Percentiles rank a stretch among this genome's conserved stretches.
phyloP scores from a whole-genome alignment of 2,329 filamentous ascomycete genomes.

The Fusarium bactridioides region DNA sequence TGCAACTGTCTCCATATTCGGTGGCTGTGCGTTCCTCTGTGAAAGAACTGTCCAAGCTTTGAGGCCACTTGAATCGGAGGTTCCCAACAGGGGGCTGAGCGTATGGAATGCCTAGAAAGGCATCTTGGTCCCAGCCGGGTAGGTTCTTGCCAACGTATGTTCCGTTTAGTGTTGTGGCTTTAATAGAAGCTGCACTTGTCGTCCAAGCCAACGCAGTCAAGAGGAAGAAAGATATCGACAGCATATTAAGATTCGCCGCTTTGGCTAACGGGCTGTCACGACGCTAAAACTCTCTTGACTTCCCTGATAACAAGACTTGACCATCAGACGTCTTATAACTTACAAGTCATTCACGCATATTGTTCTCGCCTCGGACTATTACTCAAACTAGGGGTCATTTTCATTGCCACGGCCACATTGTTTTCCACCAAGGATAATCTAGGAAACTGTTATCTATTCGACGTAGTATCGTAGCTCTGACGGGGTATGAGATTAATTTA shows the following conservation, averaged over 20 bases:
- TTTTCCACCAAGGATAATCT: constrained; percentile 31
- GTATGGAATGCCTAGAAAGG: constrained; percentile 51
- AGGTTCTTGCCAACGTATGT: constrained; percentile 45
- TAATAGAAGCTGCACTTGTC: constrained; percentile 9
- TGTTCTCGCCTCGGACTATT: not conserved
- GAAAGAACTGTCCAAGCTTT: constrained; percentile 45
- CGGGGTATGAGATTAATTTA: not conserved
- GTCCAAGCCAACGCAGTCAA: not conserved
- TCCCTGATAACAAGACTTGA: not conserved
- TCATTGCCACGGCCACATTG: not conserved
- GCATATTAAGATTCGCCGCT: not conserved
- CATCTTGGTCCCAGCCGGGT: constrained; percentile 47
- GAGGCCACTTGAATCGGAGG: constrained; percentile 49
- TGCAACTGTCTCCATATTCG: constrained; percentile 54
- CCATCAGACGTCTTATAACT: not conserved
- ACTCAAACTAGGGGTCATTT: not conserved
- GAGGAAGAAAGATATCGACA: not conserved
- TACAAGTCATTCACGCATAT: not conserved
- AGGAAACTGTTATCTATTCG: not conserved
- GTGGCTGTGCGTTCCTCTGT: constrained; percentile 50
- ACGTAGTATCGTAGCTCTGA: not conserved
- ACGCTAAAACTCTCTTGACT: not conserved
- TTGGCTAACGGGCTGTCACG: not conserved
- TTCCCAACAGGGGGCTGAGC: constrained; percentile 49
- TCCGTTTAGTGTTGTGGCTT: constrained; percentile 36